These are phyloP conservation scores for Cladophialophora chaetospira DNA, from an alignment of 2,329 filamentous ascomycete species.

Conservation along the genomic window DNA sequence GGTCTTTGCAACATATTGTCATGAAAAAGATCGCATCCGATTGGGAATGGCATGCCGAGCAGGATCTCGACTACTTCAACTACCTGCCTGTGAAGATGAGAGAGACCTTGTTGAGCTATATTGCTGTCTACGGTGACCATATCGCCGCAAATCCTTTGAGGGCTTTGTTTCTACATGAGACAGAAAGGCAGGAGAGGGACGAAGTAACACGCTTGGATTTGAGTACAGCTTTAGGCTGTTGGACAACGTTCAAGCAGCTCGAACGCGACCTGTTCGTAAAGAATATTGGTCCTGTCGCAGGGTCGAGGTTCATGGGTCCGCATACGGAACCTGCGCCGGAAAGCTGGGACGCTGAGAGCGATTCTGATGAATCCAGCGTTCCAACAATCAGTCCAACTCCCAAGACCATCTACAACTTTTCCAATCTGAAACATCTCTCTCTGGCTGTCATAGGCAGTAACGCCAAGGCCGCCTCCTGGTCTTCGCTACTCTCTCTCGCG, in stretches of 20 bases:
- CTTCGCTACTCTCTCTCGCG: slow-evolving; percentile 55
- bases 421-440: slow-evolving; percentile 59
- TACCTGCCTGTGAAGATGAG: slow-evolving; percentile 56
- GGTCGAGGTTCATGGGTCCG: not conserved
- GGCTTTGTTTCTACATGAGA: slow-evolving; percentile 48
- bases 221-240: slow-evolving; percentile 51
- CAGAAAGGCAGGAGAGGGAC: slow-evolving; percentile 37
- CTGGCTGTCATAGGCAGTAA: slow-evolving; percentile 54
- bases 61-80: slow-evolving; percentile 58
- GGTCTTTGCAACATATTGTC: slow-evolving; percentile 53
- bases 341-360: slow-evolving; percentile 46
- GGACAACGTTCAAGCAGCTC: slow-evolving; percentile 53
- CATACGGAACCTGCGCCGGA: slow-evolving; percentile 31
- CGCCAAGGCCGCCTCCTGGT: slow-evolving; percentile 51
- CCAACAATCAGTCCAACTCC: slow-evolving; percentile 6
- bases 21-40: slow-evolving; percentile 58
- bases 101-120: slow-evolving; percentile 57
- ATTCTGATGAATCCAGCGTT: slow-evolving; percentile 3
- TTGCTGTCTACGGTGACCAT: slow-evolving; percentile 53
- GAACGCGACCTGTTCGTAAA: slow-evolving; percentile 44
- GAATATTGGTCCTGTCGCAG: slow-evolving; percentile 22
- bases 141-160: slow-evolving; percentile 49
- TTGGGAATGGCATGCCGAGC: slow-evolving; percentile 59
- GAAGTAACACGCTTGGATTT: slow-evolving; percentile 57
- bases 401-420: slow-evolving; percentile 41